phyloP scores from a whole-genome alignment of 2,329 filamentous ascomycete genomes.

The Botryosphaeria agaves region DNA sequence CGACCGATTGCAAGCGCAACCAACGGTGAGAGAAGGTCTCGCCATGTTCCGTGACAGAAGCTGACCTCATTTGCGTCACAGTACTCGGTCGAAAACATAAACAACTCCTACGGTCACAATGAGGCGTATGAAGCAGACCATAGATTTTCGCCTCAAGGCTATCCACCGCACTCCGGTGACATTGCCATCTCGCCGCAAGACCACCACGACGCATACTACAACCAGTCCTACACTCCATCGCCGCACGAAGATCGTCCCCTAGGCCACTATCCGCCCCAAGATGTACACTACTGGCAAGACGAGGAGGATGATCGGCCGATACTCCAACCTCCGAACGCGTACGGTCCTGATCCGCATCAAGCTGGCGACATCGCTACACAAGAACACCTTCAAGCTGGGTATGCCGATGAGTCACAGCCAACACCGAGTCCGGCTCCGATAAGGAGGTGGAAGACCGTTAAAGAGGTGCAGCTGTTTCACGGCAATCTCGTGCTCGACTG shows the following conservation, averaged over 20 bases:
- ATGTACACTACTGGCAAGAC: slow-evolving; percentile 43
- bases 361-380: slow-evolving; percentile 22
- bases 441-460: slow-evolving; percentile 93
- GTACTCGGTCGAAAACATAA: slow-evolving; percentile 56
- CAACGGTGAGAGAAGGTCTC: slow-evolving; percentile 45
- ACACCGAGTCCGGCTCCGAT: slow-evolving; percentile 44
- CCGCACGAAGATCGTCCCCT: slow-evolving; percentile 40
- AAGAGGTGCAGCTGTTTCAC: slow-evolving; percentile 92
- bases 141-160: slow-evolving; percentile 25
- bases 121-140: slow-evolving; percentile 39
- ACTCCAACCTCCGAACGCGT: slow-evolving; percentile 43
- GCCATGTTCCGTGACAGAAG: neutral
- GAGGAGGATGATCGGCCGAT: slow-evolving; percentile 63
- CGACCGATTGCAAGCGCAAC: slow-evolving; percentile 68
- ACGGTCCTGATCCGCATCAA: slow-evolving; percentile 40
- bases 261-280: slow-evolving; percentile 33
- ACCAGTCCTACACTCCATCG: slow-evolving; percentile 60
- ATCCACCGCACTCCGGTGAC: slow-evolving; percentile 37
- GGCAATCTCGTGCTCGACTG: slow-evolving; percentile 96
- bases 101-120: slow-evolving; percentile 44
- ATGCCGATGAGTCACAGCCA: slow-evolving; percentile 24
- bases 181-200: slow-evolving; percentile 68
- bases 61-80: slow-evolving; percentile 12
- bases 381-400: slow-evolving; percentile 20
- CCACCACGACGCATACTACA: slow-evolving; percentile 78